phyloP scores from a whole-genome alignment of 495 filamentous ascomycete species.

The Letharia lupina region DNA sequence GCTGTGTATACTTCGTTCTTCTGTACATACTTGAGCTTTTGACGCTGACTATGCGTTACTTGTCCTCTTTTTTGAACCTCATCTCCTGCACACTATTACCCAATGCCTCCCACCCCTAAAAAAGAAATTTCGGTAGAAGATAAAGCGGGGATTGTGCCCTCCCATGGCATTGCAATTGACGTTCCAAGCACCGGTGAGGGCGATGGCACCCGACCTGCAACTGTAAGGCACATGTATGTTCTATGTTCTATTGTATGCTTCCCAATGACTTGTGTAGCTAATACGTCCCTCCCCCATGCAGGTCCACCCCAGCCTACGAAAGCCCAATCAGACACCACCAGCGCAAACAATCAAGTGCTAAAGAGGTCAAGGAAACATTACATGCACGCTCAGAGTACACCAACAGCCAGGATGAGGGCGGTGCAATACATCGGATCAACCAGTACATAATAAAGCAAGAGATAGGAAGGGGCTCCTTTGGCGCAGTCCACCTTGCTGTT shows the following conservation, averaged over 20 bases:
- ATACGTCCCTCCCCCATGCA: conserved; percentile 19
- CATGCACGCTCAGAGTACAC: conserved; percentile 82
- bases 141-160: conserved; percentile 31
- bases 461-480: conserved; percentile 92
- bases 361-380: conserved; percentile 83
- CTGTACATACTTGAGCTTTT: conserved; percentile 1
- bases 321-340: conserved; percentile 69
- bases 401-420: conserved; percentile 75
- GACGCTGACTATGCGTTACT: conserved; percentile 2
- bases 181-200: conserved; percentile 22
- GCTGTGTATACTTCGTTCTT: background rate
- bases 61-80: background rate
- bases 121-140: conserved; percentile 26
- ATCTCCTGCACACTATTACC: conserved; percentile 1
- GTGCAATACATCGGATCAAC: conserved; percentile 73
- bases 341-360: conserved; percentile 60
- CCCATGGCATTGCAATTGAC: conserved; percentile 34
- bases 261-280: conserved; percentile 9
- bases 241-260: conserved; percentile 26
- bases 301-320: conserved; percentile 47
- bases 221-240: conserved; percentile 38
- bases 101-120: conserved; percentile 16
- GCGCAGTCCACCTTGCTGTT: conserved; percentile 82
- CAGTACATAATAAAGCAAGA: conserved; percentile 93
- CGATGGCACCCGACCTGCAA: conserved; percentile 24